These are phyloP conservation scores for Cornus controversa DNA, from an alignment of 148 eudicot species.

Conservation along the genomic window DNA sequence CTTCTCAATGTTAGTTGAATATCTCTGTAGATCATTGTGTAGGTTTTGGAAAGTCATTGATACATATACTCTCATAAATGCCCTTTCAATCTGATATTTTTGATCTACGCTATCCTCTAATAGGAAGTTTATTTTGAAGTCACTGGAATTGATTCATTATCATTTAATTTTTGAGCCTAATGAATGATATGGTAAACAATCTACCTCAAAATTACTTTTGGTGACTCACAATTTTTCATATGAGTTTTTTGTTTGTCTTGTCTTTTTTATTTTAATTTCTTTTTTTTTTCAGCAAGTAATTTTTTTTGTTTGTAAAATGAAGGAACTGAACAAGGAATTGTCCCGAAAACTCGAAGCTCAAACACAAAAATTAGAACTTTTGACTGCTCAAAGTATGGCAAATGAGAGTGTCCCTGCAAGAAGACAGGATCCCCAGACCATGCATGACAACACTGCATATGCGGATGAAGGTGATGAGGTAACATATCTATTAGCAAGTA, in stretches of 20 bases:
- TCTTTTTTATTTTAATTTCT: not conserved
- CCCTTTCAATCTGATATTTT: not conserved
- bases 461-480: constrained; percentile 99
- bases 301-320: constrained; percentile 13
- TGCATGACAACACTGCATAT: constrained; percentile 58
- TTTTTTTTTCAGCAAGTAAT: not conserved
- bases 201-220: not conserved
- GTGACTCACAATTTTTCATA: not conserved
- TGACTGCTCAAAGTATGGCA: constrained; percentile 87
- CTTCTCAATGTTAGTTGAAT: not conserved
- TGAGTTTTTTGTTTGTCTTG: not conserved
- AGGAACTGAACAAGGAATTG: constrained; percentile 86
- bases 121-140: not conserved
- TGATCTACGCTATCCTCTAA: not conserved
- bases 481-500: not conserved
- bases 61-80: not conserved
- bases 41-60: not conserved
- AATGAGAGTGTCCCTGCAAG: constrained; percentile 42
- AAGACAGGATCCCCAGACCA: constrained; percentile 42
- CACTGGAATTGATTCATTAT: not conserved
- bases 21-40: not conserved
- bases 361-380: constrained; percentile 91
- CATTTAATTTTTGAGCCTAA: not conserved
- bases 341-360: constrained; percentile 87
- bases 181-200: not conserved